Evolutionary conservation across 2,329 filamentous ascomycete species (phyloP), one percentile per base, ranked within the genome.

Genomic region (Zymoseptoria passerinii): DNA sequence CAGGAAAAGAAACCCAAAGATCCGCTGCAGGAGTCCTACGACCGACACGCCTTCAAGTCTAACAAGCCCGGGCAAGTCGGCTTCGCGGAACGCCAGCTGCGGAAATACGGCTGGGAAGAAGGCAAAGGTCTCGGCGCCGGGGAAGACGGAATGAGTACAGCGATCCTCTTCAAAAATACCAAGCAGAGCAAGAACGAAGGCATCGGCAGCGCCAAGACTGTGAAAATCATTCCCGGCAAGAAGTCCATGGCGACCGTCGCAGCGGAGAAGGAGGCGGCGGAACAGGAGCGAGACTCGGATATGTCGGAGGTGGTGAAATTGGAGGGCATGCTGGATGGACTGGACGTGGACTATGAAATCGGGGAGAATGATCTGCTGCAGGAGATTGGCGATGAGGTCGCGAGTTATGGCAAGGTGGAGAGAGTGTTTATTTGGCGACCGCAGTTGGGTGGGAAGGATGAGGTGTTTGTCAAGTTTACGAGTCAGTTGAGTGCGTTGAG

Each of bases 301-400:
- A 90, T 92, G 82, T 90, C 86, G 60, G 83, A 88, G 63, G 92
- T 97, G 18, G 83, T 97, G 54, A 85, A 95, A 51, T 76, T 96
- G 18, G 81, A 82, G 55, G 86, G 89, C 53, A 96, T 97, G 89
- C 81, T 97, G 1, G 85, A 94, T 61, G 89, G 87, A 5, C 85
- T 97, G 79, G 81, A 96, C 70, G 76, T 96, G 50, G 82, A 87
- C 58, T 80, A 79, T n/a, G 92, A 96, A 72, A 83, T 96, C 53
- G 83, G 86, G 59, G 76, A 80, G 10, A 80, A 83, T 35, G 80
- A 81, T 56, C 76, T 99, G 54, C 86, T 92, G 66, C 92, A 97
- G 75, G 92, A 96, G 72, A 96, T 99, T 73, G 94, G 94, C 6
- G 90, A 96, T 69, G 90, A 95, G 71, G 96, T 95, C 73, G 86